Evolutionary conservation across 2,329 filamentous ascomycete genomes (phyloP), one percentile per base, ranked within the genome.

Genomic region (Clonostachys rhizophaga): DNA sequence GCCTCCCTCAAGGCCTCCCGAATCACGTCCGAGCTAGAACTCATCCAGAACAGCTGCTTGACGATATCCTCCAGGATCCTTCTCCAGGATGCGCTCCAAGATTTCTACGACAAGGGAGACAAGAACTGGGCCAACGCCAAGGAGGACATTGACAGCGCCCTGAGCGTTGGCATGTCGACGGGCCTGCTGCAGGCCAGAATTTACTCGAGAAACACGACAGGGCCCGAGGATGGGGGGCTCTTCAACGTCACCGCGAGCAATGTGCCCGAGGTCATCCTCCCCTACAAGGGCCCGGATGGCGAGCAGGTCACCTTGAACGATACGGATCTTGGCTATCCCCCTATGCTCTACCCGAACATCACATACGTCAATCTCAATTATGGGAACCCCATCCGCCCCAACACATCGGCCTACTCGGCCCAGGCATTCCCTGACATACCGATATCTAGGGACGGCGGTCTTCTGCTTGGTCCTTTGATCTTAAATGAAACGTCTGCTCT

Each of bases 1-100:
- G 91, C 91, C 7, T 91, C 87, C 4, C 82, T 96, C 60, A 96
- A 96, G 65, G 86, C 91, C 17, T 84, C 87, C 33, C 86, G 92
- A 60, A 78, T 96, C 52, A 75, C 86, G 6, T 86, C 89, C 45
- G 87, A 90, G 61, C 78, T 96, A 47, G 76, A 89, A 45, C 77
- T 96, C 45, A 81, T 95, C 54, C 81, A 91, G 67, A 87, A 87
- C 34, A 86, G 83, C 49, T 87, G 84, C 59, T 74, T 77, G 47
- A 85, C 86, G 47, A 85, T 94, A 41, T 74, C 85, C 7, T 91
- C 88, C 1, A 74, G 83, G 50, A 63, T 86, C 17, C 61, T 86
- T 18, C 65, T 86, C 16, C 83, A 86, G 56, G 48, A 68, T 14
- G 71, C 77, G 6, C 62, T 86, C 34, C 53, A 57, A 45, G 55